Evolutionary conservation across 1,284 basidiomycete genomes (phyloP).

Genomic region (Irpex lacteus): DNA sequence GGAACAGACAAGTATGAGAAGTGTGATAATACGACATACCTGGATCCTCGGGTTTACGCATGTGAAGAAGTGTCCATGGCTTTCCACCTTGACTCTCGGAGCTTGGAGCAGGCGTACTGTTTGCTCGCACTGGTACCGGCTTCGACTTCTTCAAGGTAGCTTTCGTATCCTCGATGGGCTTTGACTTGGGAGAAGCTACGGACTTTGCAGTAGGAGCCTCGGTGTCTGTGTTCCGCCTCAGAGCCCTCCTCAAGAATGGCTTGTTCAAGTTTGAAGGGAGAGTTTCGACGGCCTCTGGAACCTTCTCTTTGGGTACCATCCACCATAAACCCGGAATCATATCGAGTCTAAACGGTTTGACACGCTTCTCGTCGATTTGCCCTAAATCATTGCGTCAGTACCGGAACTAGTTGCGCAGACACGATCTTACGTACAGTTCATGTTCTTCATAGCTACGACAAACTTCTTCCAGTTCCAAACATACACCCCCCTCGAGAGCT

Average conservation of each 20-base stretch:
- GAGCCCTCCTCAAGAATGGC: not conserved
- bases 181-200: not conserved
- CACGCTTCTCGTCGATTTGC: conserved; percentile 45
- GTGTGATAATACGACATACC: conserved; percentile 31
- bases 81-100: not conserved
- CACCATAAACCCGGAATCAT: not conserved
- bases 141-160: not conserved
- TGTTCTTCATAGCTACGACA: conserved; percentile 64
- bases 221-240: not conserved
- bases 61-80: not conserved
- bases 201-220: not conserved
- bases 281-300: not conserved
- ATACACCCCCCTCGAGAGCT: conserved; percentile 54
- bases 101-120: not conserved
- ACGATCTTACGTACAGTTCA: conserved; percentile 59
- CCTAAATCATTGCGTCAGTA: conserved; percentile 35
- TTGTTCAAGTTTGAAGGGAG: not conserved
- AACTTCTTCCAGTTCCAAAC: conserved; percentile 78
- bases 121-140: not conserved
- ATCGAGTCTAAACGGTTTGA: not conserved
- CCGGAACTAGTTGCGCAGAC: not conserved
- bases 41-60: not conserved
- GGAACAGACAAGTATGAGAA: not conserved
- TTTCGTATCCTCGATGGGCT: not conserved
- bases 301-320: not conserved